These are phyloP conservation scores for Xerocomellus intermedius DNA, from an alignment of 768 basidiomycete genomes.

Conservation along the genomic window DNA sequence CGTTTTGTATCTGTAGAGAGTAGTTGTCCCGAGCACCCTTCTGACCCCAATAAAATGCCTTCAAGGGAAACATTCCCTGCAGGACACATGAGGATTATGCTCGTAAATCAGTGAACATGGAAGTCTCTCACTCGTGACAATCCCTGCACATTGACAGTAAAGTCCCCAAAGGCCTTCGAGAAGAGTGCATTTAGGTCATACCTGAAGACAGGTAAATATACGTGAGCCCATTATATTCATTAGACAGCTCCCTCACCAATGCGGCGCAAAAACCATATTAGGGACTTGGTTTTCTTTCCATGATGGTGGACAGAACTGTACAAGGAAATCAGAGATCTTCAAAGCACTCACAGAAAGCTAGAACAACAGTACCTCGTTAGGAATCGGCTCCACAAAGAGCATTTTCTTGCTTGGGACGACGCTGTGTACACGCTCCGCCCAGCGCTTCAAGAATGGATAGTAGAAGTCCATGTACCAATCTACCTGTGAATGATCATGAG, in stretches of 20 bases:
- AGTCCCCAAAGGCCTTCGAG: slow-evolving; percentile 76
- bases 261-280: slow-evolving; percentile 71
- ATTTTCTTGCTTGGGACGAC: slow-evolving; percentile 53
- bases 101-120: not conserved
- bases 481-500: slow-evolving; percentile 42
- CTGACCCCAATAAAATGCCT: slow-evolving; percentile 87
- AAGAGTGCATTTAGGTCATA: slow-evolving; percentile 93
- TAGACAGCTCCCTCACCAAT: slow-evolving; percentile 50
- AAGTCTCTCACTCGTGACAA: slow-evolving; percentile 65
- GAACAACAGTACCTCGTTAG: slow-evolving; percentile 71
- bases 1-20: slow-evolving; percentile 73
- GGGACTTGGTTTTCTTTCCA: slow-evolving; percentile 65
- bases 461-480: slow-evolving; percentile 89
- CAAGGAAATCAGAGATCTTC: slow-evolving; percentile 3
- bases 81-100: slow-evolving; percentile 8
- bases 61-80: slow-evolving; percentile 82
- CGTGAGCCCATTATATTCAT: not conserved
- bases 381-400: slow-evolving; percentile 81
- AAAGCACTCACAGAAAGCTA: not conserved
- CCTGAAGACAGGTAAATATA: slow-evolving; percentile 40
- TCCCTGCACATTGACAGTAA: slow-evolving; percentile 92
- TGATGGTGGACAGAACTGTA: slow-evolving; percentile 72
- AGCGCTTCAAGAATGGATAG: slow-evolving; percentile 69
- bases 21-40: slow-evolving; percentile 80
- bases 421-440: slow-evolving; percentile 59